A percentile compares a stretch with the other conserved stretches of the same genome.
phyloP scores from a whole-genome alignment of 208 protist genomes.

The Wallacemonas collosoma region DNA sequence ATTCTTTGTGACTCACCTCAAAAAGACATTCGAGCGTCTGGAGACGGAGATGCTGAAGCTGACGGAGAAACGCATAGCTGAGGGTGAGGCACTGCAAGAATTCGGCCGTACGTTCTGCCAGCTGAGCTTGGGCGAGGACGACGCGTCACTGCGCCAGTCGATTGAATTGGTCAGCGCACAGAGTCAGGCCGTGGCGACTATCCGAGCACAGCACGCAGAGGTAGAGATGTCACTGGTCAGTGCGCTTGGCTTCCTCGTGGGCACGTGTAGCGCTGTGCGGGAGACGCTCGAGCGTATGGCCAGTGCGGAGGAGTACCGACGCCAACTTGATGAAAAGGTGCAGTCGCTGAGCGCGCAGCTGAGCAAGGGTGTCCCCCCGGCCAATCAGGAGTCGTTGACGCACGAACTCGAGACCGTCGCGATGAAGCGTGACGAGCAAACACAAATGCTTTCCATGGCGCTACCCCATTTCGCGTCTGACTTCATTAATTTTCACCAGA shows the following conservation, averaged over 20 bases:
- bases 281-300: slow-evolving; percentile 66
- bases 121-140: slow-evolving; percentile 58
- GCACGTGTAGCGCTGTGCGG: slow-evolving; percentile 74
- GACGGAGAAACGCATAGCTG: slow-evolving; percentile 18
- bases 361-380: slow-evolving; percentile 15
- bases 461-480: slow-evolving; percentile 67
- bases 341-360: slow-evolving; percentile 32
- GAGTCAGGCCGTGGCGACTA: slow-evolving; percentile 47
- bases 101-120: slow-evolving; percentile 55
- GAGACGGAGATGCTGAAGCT: slow-evolving; percentile 49
- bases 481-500: slow-evolving; percentile 72
- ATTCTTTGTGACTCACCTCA: slow-evolving; percentile 23
- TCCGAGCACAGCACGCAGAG: slow-evolving; percentile 70
- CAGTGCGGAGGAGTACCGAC: slow-evolving; percentile 32
- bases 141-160: slow-evolving; percentile 46
- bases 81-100: slow-evolving; percentile 34
- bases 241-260: slow-evolving; percentile 82
- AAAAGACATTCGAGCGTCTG: slow-evolving; percentile 37
- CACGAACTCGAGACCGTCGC: slow-evolving; percentile 1
- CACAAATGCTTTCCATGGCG: slow-evolving; percentile 31
- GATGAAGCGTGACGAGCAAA: slow-evolving; percentile 41
- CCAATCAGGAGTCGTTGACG: slow-evolving; percentile 1
- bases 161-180: slow-evolving; percentile 61
- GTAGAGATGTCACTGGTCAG: slow-evolving; percentile 76
- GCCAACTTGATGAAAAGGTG: slow-evolving; percentile 29